Conservation (phyloP, 495 filamentous ascomycete genomes). For the Aspergillus carlsbadensis region DNA sequence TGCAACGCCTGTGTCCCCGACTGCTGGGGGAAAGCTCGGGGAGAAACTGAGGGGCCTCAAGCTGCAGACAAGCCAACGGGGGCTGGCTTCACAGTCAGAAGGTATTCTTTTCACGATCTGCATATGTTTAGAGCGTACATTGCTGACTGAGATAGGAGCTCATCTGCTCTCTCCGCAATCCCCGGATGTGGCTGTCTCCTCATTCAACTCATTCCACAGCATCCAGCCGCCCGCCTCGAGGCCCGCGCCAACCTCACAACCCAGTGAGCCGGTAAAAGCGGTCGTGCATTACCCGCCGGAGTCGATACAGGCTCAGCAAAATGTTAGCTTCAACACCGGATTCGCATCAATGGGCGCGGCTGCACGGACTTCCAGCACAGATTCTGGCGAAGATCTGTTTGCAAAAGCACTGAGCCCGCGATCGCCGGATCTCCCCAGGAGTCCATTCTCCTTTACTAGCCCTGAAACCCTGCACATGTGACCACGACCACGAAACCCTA, state of each 20-base stretch:
- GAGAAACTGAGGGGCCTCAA: constrained; percentile 77
- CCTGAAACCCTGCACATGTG: constrained; percentile 19
- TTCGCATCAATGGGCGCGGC: constrained; percentile 36
- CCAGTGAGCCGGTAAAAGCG: constrained; percentile 21
- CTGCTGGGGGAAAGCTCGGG: constrained; percentile 59
- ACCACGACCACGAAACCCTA: constrained; percentile 4
- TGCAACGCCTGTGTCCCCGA: constrained; percentile 57
- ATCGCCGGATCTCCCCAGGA: constrained; percentile 73
- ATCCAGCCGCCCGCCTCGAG: constrained; percentile 3
- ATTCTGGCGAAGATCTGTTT: constrained; percentile 72
- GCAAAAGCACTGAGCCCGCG: constrained; percentile 77
- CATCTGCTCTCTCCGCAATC: constrained; percentile 57
- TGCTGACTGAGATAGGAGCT: constrained; percentile 1
- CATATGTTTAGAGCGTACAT: background rate
- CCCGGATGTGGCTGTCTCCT: constrained; percentile 65
- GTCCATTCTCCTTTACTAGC: constrained; percentile 62
- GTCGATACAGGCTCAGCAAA: constrained; percentile 41
- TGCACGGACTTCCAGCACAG: constrained; percentile 31
- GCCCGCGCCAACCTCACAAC: constrained; percentile 25
- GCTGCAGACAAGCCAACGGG: constrained; percentile 66
- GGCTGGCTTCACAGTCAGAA: constrained; percentile 47
- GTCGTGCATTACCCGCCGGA: constrained; percentile 44
- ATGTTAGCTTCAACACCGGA: constrained; percentile 29
- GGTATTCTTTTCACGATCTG: constrained; percentile 30
- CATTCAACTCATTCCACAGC: constrained; percentile 57